Conservation (phyloP, 78 protist species). For the Speleostelium caveatum region DNA sequence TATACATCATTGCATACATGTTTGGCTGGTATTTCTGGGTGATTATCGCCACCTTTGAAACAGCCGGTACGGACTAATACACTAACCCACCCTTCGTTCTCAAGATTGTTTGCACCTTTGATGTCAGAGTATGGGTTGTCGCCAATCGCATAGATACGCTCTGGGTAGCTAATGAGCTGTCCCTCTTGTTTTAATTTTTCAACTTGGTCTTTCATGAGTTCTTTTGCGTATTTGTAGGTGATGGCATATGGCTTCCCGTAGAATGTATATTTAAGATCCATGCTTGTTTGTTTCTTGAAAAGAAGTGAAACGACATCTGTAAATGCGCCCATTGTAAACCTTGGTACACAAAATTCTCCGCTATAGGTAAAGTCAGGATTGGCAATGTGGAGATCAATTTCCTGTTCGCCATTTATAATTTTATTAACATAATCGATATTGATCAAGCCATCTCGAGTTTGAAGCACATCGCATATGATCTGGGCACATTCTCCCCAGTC, state of each 20-base stretch:
- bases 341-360: slow-evolving; percentile 57
- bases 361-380: slow-evolving; percentile 72
- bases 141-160: slow-evolving; percentile 71
- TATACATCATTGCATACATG: slow-evolving; percentile 47
- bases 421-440: not conserved
- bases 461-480: slow-evolving; percentile 29
- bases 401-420: not conserved
- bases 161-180: not conserved
- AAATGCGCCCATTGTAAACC: slow-evolving; percentile 78
- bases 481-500: slow-evolving; percentile 77
- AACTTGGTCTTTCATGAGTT: slow-evolving; percentile 2
- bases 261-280: not conserved
- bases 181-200: not conserved
- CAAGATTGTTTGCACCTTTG: slow-evolving; percentile 59
- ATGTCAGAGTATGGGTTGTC: slow-evolving; percentile 78
- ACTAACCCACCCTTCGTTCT: slow-evolving; percentile 74
- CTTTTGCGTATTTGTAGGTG: slow-evolving; percentile 57
- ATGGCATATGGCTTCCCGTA: slow-evolving; percentile 35
- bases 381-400: slow-evolving; percentile 43
- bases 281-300: slow-evolving; percentile 2
- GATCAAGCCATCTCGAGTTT: slow-evolving; percentile 35
- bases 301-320: slow-evolving; percentile 14
- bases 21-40: slow-evolving; percentile 50
- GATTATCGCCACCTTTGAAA: slow-evolving; percentile 53
- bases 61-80: slow-evolving; percentile 53